phyloP scores from a whole-genome alignment of 192 early-diverging fungal genomes.

The Coemansia asiatica region DNA sequence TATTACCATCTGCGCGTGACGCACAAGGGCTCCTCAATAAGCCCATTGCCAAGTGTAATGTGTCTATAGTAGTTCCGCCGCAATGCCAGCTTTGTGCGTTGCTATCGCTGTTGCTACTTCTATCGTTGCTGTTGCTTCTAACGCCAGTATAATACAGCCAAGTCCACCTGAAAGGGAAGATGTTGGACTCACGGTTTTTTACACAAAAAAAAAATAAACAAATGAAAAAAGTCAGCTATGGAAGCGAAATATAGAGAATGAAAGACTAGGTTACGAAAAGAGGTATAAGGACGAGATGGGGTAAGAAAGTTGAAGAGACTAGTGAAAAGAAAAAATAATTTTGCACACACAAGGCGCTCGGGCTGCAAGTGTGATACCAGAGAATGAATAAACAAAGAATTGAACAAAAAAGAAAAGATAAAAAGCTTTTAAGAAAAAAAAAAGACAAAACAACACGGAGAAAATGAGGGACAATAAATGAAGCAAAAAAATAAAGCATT shows the following conservation, averaged over 20 bases:
- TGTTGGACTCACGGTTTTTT: neutral
- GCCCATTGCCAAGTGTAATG: neutral
- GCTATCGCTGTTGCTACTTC: too few relatives aligned
- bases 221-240: too few relatives aligned
- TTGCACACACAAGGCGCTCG: neutral
- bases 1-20: slow-evolving; percentile 6
- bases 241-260: too few relatives aligned
- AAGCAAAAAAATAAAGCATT: slow-evolving; percentile 1
- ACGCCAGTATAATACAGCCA: too few relatives aligned
- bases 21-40: too few relatives aligned
- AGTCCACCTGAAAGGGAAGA: too few relatives aligned
- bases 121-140: too few relatives aligned
- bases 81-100: too few relatives aligned
- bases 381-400: slow-evolving; percentile 9
- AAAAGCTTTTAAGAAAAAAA: neutral
- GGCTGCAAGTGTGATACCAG: neutral
- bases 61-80: too few relatives aligned
- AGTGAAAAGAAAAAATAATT: neutral
- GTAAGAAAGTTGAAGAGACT: too few relatives aligned
- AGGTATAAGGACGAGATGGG: too few relatives aligned
- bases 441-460: neutral
- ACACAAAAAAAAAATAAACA: neutral
- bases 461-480: neutral
- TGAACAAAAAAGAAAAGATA: neutral
- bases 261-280: too few relatives aligned